Evolutionary conservation across 129 eudicot species (phyloP).

Genomic region (Pulicaria dysenterica): DNA sequence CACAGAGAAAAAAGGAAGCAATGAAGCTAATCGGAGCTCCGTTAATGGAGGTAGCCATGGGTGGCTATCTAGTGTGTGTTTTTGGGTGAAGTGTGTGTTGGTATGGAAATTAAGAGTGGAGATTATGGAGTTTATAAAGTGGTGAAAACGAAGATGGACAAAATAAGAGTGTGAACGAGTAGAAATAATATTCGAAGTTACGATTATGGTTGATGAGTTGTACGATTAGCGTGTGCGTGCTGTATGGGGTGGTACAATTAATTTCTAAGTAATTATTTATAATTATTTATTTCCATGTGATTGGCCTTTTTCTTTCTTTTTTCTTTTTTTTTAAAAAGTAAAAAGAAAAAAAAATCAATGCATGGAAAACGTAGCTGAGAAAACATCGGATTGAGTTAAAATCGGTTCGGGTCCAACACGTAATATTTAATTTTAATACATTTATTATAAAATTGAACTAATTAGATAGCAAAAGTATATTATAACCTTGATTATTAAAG

Average conservation of each 20-base stretch:
- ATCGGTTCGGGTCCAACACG: too few species aligned
- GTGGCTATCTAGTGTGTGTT: neutral
- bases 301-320: neutral
- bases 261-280: conserved; percentile 1
- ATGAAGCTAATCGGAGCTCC: conserved; percentile 19
- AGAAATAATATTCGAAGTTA: conserved; percentile 18
- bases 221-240: conserved; percentile 39
- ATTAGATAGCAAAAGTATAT: too few species aligned
- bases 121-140: conserved; percentile 28
- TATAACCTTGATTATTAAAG: too few species aligned
- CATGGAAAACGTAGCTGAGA: neutral
- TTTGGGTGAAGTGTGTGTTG: conserved; percentile 11
- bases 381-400: too few species aligned
- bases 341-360: neutral
- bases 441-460: too few species aligned
- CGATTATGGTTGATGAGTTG: conserved; percentile 31
- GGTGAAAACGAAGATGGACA: conserved; percentile 13
- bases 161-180: conserved; percentile 45
- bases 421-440: too few species aligned
- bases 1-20: neutral
- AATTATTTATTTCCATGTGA: conserved; percentile 18
- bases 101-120: neutral
- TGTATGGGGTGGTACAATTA: conserved; percentile 1
- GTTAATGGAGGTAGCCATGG: conserved; percentile 23
- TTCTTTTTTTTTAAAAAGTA: neutral